Percentiles rank a stretch among this genome's conserved stretches.
phyloP scores from a whole-genome alignment of 179 eudicot species.

The Beta macrorhiza region DNA sequence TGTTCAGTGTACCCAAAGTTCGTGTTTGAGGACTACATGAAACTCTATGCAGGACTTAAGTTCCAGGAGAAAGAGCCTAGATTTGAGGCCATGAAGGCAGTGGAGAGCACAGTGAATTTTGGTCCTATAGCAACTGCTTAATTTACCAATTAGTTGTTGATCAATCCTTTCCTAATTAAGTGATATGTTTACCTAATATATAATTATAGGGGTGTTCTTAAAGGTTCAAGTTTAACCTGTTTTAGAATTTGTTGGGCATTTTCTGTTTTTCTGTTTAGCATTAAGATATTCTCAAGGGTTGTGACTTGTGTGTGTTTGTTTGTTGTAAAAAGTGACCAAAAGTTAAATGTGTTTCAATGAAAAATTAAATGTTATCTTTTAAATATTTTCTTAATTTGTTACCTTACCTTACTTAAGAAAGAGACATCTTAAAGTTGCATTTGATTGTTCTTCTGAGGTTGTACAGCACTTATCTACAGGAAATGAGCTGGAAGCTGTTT shows the following conservation, averaged over 20 bases:
- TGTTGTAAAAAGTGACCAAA: conserved; percentile 15
- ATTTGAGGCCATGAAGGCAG: conserved; percentile 69
- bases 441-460: conserved; percentile 18
- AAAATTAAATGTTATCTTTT: background rate
- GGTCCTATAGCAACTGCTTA: conserved; percentile 34
- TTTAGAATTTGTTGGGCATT: conserved; percentile 6
- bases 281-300: conserved; percentile 4
- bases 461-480: conserved; percentile 12
- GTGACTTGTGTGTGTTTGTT: conserved; percentile 4
- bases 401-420: conserved; percentile 7
- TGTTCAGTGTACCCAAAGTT: conserved; percentile 52
- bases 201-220: background rate
- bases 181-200: conserved; percentile 8
- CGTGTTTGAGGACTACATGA: conserved; percentile 82
- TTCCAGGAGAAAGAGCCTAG: conserved; percentile 83
- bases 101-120: conserved; percentile 24
- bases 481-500: conserved; percentile 16
- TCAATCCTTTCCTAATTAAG: background rate
- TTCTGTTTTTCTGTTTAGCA: conserved; percentile 3
- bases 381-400: conserved; percentile 16
- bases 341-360: conserved; percentile 21
- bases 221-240: conserved; percentile 10
- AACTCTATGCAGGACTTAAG: conserved; percentile 58
- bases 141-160: background rate
- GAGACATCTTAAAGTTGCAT: conserved; percentile 26